Conservation (phyloP, 2,329 filamentous ascomycete species). For the Corinectria fuckeliana region DNA sequence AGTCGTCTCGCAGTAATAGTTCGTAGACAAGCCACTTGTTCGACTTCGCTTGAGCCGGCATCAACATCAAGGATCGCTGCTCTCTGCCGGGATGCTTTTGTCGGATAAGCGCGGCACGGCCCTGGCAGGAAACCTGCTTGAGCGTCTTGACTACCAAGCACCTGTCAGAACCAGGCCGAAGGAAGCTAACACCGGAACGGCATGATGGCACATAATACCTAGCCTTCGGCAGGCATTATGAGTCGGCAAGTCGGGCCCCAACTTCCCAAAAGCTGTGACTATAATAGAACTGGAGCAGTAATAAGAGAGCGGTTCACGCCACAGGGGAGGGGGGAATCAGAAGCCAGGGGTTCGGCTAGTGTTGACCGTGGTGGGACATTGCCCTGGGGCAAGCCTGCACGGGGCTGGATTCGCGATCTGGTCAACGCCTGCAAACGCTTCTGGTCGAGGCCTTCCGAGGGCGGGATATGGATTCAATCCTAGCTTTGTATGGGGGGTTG, state of each 20-base stretch:
- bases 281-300: slow-evolving; percentile 32
- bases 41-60: slow-evolving; percentile 11
- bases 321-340: slow-evolving; percentile 29
- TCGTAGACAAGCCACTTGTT: slow-evolving; percentile 1
- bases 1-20: too few relatives aligned
- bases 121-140: slow-evolving; percentile 17
- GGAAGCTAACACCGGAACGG: slow-evolving; percentile 20
- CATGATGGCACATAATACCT: slow-evolving; percentile 23
- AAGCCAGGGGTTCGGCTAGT: slow-evolving; percentile 27
- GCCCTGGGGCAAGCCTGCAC: slow-evolving; percentile 25
- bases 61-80: slow-evolving; percentile 25
- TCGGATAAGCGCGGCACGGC: slow-evolving; percentile 20
- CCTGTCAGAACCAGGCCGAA: slow-evolving; percentile 19
- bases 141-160: slow-evolving; percentile 13
- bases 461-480: not conserved
- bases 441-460: slow-evolving; percentile 4
- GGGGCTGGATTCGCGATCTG: slow-evolving; percentile 36
- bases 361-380: slow-evolving; percentile 25
- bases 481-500: not conserved
- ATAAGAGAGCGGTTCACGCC: slow-evolving; percentile 28
- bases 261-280: slow-evolving; percentile 22
- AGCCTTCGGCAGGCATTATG: slow-evolving; percentile 33
- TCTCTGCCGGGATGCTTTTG: slow-evolving; percentile 25
- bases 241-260: too few relatives aligned
- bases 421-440: slow-evolving; percentile 20